Conservation (phyloP, 768 basidiomycete genomes). For the Hemileccinum impolitum region DNA sequence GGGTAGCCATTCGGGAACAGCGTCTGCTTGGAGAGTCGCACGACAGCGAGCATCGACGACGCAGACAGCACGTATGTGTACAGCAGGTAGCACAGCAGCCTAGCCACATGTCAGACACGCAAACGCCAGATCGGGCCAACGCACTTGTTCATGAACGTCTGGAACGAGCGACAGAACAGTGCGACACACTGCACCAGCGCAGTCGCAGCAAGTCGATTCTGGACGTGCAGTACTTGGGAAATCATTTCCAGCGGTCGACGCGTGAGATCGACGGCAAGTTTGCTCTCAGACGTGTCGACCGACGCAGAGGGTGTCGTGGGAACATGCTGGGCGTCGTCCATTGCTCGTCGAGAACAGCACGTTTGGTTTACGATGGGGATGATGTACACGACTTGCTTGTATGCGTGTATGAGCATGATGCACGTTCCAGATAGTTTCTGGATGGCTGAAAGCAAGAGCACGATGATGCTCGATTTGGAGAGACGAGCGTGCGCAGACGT, state of each 20-base stretch:
- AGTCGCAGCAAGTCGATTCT: conserved; percentile 46
- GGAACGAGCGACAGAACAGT: conserved; percentile 45
- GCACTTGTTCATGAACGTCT: conserved; percentile 60
- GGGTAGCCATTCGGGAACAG: conserved; percentile 93
- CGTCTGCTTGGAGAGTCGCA: conserved; percentile 58
- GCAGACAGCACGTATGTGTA: conserved; percentile 51
- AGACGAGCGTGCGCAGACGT: conserved; percentile 27
- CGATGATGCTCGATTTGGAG: conserved; percentile 53
- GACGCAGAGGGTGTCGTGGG: conserved; percentile 22
- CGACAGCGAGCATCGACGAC: conserved; percentile 47
- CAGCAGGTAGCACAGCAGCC: conserved; percentile 70
- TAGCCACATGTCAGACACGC: conserved; percentile 27
- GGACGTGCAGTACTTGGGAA: conserved; percentile 46
- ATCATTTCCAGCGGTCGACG: conserved; percentile 44
- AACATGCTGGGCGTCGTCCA: too few species aligned
- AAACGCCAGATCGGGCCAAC: conserved; percentile 4
- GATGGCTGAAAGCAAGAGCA: conserved; percentile 70
- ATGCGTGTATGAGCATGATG: conserved; percentile 63
- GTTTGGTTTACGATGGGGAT: conserved; percentile 63
- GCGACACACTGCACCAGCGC: conserved; percentile 44
- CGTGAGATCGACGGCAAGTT: conserved; percentile 35
- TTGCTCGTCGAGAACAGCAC: background rate
- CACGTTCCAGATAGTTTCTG: conserved; percentile 68
- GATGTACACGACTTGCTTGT: conserved; percentile 60
- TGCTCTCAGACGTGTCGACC: conserved; percentile 9